phyloP scores from a whole-genome alignment of 2,329 filamentous ascomycete genomes.

The Massarina eburnea region DNA sequence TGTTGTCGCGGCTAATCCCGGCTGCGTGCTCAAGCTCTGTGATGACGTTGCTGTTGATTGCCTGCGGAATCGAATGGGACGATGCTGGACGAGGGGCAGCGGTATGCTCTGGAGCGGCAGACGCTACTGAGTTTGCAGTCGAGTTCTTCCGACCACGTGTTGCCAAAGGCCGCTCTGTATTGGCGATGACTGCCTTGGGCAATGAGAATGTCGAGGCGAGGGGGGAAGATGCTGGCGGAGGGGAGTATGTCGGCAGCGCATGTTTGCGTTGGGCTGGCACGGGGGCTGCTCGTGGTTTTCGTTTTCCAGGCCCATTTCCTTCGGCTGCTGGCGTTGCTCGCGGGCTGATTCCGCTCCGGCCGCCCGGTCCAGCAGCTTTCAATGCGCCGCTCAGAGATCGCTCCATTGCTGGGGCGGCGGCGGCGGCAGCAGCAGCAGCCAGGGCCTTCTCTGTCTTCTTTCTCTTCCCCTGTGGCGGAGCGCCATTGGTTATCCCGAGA shows the following conservation, averaged over 20 bases:
- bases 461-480: slow-evolving; percentile 66
- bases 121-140: slow-evolving; percentile 40
- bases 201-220: slow-evolving; percentile 64
- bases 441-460: slow-evolving; percentile 74
- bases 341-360: slow-evolving; percentile 58
- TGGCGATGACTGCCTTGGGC: slow-evolving; percentile 55
- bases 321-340: slow-evolving; percentile 66
- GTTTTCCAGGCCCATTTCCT: slow-evolving; percentile 57
- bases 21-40: slow-evolving; percentile 38
- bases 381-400: slow-evolving; percentile 62
- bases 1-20: slow-evolving; percentile 26
- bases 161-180: slow-evolving; percentile 62
- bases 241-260: slow-evolving; percentile 60
- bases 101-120: slow-evolving; percentile 54
- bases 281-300: slow-evolving; percentile 68
- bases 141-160: slow-evolving; percentile 77
- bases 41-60: slow-evolving; percentile 29
- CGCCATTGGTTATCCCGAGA: slow-evolving; percentile 62
- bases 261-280: slow-evolving; percentile 78
- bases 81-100: slow-evolving; percentile 37
- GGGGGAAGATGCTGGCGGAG: slow-evolving; percentile 74
- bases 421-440: slow-evolving; percentile 27
- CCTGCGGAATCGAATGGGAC: slow-evolving; percentile 37
- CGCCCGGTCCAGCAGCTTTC: slow-evolving; percentile 52
- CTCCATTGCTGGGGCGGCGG: slow-evolving; percentile 58